Base-by-base conservation (phyloP, 306 rosid genomes). In the Betula pendula region DNA sequence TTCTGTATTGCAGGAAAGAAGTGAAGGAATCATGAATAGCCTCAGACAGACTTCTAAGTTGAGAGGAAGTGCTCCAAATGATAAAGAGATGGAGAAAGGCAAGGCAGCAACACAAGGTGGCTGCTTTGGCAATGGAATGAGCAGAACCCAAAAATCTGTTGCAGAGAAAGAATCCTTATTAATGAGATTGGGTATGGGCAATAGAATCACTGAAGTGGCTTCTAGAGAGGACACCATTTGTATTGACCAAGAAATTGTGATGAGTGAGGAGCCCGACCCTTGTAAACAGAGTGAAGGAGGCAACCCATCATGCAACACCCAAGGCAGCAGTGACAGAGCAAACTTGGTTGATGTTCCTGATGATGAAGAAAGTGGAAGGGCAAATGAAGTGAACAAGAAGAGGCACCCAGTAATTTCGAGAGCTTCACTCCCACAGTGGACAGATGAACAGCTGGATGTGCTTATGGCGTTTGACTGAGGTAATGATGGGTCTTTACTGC, bases 371-470 rank as follows among this genome's bases (percentile, higher is more conserved):
- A 51, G 25, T 42, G 83, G 49, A 75, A 52, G 13, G 66, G 43
- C 25, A 43, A 51, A 29, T 33, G 82, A 52, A 45, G 63, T 59
- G 45, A 81, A 79, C 76, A 73, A 49, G 24, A 74, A 62, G 74
- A 42, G 19, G 51, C 79, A 79, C 71, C 58, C 73, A 38, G 67
- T 17, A 68, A 82, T 80, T 81, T 62, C 77, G 35, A 76, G 16
- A 67, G 51, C 79, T 53, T 77, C 87, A 25, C 75, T 87, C 68
- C 95, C 90, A 1, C 84, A 84, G 51, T 92, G 96, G 94, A 95
- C 98, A 38, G 96, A 92, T 50, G 98, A 95, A 79, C 92, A 94
- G 84, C 88, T 92, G 74, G 90, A 95, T 77, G 88, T 79, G 80
- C 92, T 89, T 67, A 84, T 85, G 29, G 89, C 77, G 14, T 87